Evolutionary conservation across 495 filamentous ascomycete genomes (phyloP).

Genomic region (Aspergillus indologenus): DNA sequence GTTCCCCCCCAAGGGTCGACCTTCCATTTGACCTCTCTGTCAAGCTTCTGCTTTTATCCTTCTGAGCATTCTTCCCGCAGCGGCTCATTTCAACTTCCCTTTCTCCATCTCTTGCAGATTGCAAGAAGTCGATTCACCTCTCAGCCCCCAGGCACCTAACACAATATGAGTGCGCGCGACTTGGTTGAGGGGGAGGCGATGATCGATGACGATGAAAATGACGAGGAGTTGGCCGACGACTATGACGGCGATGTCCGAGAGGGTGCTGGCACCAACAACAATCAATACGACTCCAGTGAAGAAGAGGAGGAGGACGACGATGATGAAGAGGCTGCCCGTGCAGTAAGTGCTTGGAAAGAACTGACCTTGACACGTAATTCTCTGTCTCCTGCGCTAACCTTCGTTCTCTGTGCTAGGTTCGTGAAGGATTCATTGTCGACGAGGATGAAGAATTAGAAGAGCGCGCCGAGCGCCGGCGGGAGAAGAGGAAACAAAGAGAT

Average conservation of each 20-base stretch:
- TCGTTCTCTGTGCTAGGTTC: constrained; percentile 51
- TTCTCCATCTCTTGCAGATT: not conserved
- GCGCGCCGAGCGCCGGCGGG: constrained; percentile 58
- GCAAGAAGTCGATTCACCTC: not conserved
- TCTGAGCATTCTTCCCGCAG: not conserved
- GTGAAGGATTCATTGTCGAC: constrained; percentile 94
- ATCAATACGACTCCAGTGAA: constrained; percentile 80
- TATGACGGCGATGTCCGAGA: constrained; percentile 58
- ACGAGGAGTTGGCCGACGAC: constrained; percentile 83
- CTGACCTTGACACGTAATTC: not conserved
- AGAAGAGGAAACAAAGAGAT: constrained; percentile 67
- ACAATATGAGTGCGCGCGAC: constrained; percentile 70
- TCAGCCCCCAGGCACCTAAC: constrained; percentile 18
- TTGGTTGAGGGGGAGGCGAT: constrained; percentile 82
- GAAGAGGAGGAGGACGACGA: constrained; percentile 98
- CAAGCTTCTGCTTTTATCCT: not conserved
- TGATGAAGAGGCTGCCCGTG: constrained; percentile 70
- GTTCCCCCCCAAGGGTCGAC: constrained; percentile 1
- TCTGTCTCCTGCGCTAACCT: constrained; percentile 5
- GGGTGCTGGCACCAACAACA: constrained; percentile 41
- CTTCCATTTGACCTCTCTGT: not conserved
- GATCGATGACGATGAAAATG: constrained; percentile 85
- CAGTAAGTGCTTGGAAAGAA: constrained; percentile 32
- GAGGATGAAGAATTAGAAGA: constrained; percentile 80
- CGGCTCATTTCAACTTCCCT: not conserved